These are phyloP conservation scores for Hemisphaericaspora subhashii DNA, from an alignment of 1,139 yeast genomes.

Conservation along the genomic window DNA sequence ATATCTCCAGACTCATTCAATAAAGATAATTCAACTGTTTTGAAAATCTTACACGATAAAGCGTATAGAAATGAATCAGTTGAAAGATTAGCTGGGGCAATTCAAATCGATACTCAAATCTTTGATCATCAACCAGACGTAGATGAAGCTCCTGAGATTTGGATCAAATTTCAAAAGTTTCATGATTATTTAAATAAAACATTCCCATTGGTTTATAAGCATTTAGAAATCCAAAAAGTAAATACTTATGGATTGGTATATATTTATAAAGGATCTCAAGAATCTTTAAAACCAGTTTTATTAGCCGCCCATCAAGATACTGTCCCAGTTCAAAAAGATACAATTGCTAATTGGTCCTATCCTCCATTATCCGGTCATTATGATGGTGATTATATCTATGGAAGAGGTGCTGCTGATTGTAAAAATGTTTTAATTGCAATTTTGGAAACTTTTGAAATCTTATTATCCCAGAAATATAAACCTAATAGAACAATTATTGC, in stretches of 20 bases:
- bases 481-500: conserved; percentile 41
- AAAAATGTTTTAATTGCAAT: conserved; percentile 41
- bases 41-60: conserved; percentile 31
- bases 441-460: conserved; percentile 39
- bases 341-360: conserved; percentile 60
- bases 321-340: conserved; percentile 70
- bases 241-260: conserved; percentile 59
- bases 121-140: conserved; percentile 46
- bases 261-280: conserved; percentile 63
- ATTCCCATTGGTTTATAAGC: conserved; percentile 58
- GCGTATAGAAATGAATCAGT: conserved; percentile 36
- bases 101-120: conserved; percentile 46
- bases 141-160: conserved; percentile 34
- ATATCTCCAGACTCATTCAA: conserved; percentile 31
- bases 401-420: conserved; percentile 46
- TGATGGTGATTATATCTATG: conserved; percentile 51
- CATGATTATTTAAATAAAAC: conserved; percentile 54
- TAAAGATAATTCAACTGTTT: conserved; percentile 36
- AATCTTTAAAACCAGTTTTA: conserved; percentile 58
- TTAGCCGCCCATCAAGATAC: conserved; percentile 81
- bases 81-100: conserved; percentile 39
- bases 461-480: conserved; percentile 26
- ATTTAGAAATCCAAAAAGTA: conserved; percentile 52
- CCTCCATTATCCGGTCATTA: conserved; percentile 71
- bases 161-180: conserved; percentile 50